Evolutionary conservation across 768 basidiomycete genomes (phyloP).

Genomic region (Amanita inopinata): DNA sequence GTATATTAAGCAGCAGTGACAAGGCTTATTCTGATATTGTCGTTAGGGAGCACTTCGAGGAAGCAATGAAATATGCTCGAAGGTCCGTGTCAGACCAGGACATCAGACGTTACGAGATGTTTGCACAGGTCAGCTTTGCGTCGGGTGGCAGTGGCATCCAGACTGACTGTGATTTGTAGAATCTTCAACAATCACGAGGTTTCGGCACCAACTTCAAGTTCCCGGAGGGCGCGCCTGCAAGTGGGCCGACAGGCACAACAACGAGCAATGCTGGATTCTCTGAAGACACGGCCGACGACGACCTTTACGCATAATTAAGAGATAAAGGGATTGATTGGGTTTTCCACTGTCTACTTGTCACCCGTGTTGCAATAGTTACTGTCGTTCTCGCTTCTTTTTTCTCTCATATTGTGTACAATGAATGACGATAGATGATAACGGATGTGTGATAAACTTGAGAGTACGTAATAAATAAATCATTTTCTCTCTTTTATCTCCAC

Average conservation of each 20-base stretch:
- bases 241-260: conserved; percentile 24
- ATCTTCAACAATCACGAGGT: conserved; percentile 82
- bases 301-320: conserved; percentile 65
- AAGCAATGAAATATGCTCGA: conserved; percentile 96
- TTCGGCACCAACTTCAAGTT: conserved; percentile 98
- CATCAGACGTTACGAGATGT: conserved; percentile 98
- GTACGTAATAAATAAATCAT: too few relatives aligned
- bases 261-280: conserved; percentile 68
- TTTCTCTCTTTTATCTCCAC: not conserved
- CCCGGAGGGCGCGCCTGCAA: conserved; percentile 60
- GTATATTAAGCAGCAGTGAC: not conserved
- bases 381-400: conserved; percentile 7
- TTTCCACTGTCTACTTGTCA: conserved; percentile 7
- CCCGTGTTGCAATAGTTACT: conserved; percentile 2
- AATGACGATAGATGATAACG: not conserved
- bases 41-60: conserved; percentile 88
- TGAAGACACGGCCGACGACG: conserved; percentile 84
- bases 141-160: not conserved
- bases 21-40: conserved; percentile 8
- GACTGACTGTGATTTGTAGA: conserved; percentile 31
- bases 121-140: conserved; percentile 59
- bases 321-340: conserved; percentile 9
- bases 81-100: conserved; percentile 95
- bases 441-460: not conserved
- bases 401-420: conserved; percentile 8